These are phyloP conservation scores for Ustilago tritici DNA, from an alignment of 1,284 basidiomycete species.

Conservation along the genomic window DNA sequence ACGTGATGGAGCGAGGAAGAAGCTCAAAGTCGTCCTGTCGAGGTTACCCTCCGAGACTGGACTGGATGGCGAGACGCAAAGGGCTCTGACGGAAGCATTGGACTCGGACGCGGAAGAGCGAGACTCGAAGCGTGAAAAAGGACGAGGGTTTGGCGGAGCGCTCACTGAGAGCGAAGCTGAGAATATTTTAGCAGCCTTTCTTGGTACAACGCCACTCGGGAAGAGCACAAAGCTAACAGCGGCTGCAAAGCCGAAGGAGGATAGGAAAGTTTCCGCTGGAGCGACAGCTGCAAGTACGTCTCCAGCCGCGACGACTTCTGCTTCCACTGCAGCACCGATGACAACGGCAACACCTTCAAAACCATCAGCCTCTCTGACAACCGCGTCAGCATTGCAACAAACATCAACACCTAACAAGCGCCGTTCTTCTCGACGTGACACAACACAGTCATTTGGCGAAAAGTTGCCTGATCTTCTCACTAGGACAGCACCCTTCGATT, in stretches of 20 bases:
- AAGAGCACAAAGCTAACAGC: slow-evolving; percentile 8
- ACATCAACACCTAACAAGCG: slow-evolving; percentile 17
- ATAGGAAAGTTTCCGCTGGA: background rate
- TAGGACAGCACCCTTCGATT: slow-evolving; percentile 31
- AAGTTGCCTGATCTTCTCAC: slow-evolving; percentile 42
- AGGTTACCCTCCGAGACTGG: slow-evolving; percentile 11
- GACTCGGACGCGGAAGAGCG: slow-evolving; percentile 17
- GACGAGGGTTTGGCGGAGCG: slow-evolving; percentile 11
- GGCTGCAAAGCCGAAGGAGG: background rate
- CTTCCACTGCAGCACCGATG: background rate
- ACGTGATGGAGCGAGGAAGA: slow-evolving; percentile 16
- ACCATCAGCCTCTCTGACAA: background rate
- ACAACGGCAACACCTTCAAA: background rate
- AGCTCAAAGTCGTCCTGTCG: slow-evolving; percentile 19
- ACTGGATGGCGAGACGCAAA: slow-evolving; percentile 5
- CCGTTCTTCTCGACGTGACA: slow-evolving; percentile 28
- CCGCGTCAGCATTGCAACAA: background rate
- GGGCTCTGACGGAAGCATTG: slow-evolving; percentile 8
- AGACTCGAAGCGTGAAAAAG: slow-evolving; percentile 7
- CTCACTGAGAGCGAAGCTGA: slow-evolving; percentile 45
- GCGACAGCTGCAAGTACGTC: background rate
- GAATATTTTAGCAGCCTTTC: slow-evolving; percentile 37
- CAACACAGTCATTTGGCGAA: slow-evolving; percentile 44
- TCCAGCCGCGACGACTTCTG: background rate
- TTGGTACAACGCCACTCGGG: slow-evolving; percentile 29